phyloP scores from a whole-genome alignment of 179 eudicot species.

The Actinidia arguta region DNA sequence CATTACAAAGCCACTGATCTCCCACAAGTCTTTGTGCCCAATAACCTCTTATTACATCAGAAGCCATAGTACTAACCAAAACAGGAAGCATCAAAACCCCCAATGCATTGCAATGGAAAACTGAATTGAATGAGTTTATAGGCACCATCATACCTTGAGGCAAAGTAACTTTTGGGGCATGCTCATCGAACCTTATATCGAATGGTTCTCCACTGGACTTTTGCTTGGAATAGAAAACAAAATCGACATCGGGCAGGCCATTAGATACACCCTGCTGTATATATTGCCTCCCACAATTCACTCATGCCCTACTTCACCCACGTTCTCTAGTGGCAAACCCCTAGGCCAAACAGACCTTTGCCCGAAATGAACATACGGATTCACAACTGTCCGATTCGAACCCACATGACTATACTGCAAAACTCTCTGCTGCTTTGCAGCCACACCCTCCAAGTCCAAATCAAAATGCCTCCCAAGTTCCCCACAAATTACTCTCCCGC shows the following conservation, averaged over 20 bases:
- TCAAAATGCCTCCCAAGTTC: slow-evolving; percentile 88
- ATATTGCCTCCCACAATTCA: slow-evolving; percentile 74
- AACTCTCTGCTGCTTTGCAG: slow-evolving; percentile 71
- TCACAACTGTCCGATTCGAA: slow-evolving; percentile 82
- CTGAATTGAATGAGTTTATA: slow-evolving; percentile 81
- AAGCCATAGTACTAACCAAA: slow-evolving; percentile 93
- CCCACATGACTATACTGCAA: slow-evolving; percentile 82
- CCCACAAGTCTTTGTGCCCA: slow-evolving; percentile 99
- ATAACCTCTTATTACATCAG: slow-evolving; percentile 92
- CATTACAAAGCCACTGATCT: slow-evolving; percentile 80
- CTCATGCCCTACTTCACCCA: slow-evolving; percentile 82
- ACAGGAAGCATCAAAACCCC: slow-evolving; percentile 98
- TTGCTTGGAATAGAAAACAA: slow-evolving; percentile 87
- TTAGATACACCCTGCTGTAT: slow-evolving; percentile 95
- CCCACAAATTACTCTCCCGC: slow-evolving; percentile 75
- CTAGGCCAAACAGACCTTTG: slow-evolving; percentile 98
- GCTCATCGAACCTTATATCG: slow-evolving; percentile 82
- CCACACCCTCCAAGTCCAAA: slow-evolving; percentile 75
- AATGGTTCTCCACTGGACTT: slow-evolving; percentile 67
- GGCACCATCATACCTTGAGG: slow-evolving; percentile 96
- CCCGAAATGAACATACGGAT: slow-evolving; percentile 95
- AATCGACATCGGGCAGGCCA: slow-evolving; percentile 97
- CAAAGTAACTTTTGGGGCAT: slow-evolving; percentile 88
- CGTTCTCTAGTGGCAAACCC: slow-evolving; percentile 93
- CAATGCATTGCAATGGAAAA: slow-evolving; percentile 82